Percentiles rank a stretch among this genome's conserved stretches.
Evolutionary conservation across 1,284 basidiomycete species (phyloP).

Genomic region (Limonomyces culmigenus): DNA sequence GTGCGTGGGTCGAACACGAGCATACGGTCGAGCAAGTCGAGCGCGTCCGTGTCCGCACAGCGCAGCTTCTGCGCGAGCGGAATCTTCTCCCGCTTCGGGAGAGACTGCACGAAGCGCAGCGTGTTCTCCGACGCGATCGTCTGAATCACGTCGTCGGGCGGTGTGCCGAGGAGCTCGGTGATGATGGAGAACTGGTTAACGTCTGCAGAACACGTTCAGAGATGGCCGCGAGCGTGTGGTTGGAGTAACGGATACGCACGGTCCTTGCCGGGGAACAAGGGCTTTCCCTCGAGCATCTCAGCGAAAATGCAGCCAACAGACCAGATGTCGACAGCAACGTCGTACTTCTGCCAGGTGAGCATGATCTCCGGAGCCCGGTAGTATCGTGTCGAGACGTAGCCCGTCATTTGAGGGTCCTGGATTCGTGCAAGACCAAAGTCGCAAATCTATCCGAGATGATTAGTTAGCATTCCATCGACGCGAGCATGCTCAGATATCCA

Average conservation of each 20-base stretch:
- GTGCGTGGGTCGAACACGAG: slow-evolving; percentile 96
- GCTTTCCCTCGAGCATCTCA: slow-evolving; percentile 98
- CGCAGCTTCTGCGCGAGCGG: slow-evolving; percentile 92
- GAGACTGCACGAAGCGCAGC: slow-evolving; percentile 93
- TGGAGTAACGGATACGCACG: slow-evolving; percentile 33
- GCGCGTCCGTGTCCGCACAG: slow-evolving; percentile 78
- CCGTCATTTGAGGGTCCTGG: slow-evolving; percentile 99
- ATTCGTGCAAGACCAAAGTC: slow-evolving; percentile 96
- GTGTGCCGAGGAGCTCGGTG: slow-evolving; percentile 94
- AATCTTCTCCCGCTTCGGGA: slow-evolving; percentile 91
- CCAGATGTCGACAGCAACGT: slow-evolving; percentile 99
- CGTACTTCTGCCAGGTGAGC: slow-evolving; percentile 99
- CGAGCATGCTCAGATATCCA: slow-evolving; percentile 10
- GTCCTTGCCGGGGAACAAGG: slow-evolving; percentile 98
- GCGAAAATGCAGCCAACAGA: slow-evolving; percentile 99
- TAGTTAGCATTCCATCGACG: slow-evolving; percentile 4
- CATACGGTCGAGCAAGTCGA: slow-evolving; percentile 98
- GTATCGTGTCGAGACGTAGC: slow-evolving; percentile 97
- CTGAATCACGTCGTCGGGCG: slow-evolving; percentile 98
- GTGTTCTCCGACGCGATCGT: slow-evolving; percentile 99
- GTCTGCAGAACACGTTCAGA: slow-evolving; percentile 35
- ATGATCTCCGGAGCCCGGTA: slow-evolving; percentile 99
- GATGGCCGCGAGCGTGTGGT: neutral
- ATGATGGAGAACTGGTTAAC: slow-evolving; percentile 99
- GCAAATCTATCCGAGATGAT: slow-evolving; percentile 53